Evolutionary conservation across 768 basidiomycete genomes (phyloP).

Genomic region (Cystofilobasidium macerans): DNA sequence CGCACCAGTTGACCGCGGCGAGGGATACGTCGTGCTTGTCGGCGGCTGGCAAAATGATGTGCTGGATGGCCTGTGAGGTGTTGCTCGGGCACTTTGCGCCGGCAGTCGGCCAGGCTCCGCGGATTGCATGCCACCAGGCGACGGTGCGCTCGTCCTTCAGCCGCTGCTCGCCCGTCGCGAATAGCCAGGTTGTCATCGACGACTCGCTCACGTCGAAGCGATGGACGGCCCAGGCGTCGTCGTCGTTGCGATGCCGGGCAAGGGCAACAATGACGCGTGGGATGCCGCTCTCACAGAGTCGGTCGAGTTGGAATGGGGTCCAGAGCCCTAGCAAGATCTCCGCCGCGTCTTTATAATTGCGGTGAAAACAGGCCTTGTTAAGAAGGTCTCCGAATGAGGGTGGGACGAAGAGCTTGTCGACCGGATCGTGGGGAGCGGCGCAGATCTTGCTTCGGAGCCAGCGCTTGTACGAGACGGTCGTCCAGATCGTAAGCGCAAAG

Average conservation of each 20-base stretch:
- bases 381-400: slow-evolving; percentile 35
- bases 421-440: slow-evolving; percentile 28
- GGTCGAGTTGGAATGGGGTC: slow-evolving; percentile 25
- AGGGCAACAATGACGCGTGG: slow-evolving; percentile 37
- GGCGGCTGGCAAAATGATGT: slow-evolving; percentile 25
- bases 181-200: slow-evolving; percentile 32
- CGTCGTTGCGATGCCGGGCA: slow-evolving; percentile 31
- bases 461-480: slow-evolving; percentile 38
- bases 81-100: slow-evolving; percentile 20
- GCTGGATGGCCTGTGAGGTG: too few relatives aligned
- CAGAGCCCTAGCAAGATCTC: slow-evolving; percentile 34
- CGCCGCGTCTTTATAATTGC: slow-evolving; percentile 32
- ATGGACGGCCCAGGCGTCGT: slow-evolving; percentile 37
- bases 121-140: slow-evolving; percentile 39
- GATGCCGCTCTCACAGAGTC: slow-evolving; percentile 33
- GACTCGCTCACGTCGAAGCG: slow-evolving; percentile 36
- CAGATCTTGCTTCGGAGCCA: slow-evolving; percentile 32
- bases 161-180: slow-evolving; percentile 28
- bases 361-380: slow-evolving; percentile 36
- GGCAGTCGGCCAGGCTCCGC: slow-evolving; percentile 35
- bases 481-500: slow-evolving; percentile 36
- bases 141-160: slow-evolving; percentile 34
- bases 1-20: slow-evolving; percentile 31
- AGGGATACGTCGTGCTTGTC: slow-evolving; percentile 34
- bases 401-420: slow-evolving; percentile 38